Base-by-base conservation (phyloP, 352 stramenopile genomes). In the Phytopythium chamaehyphon region DNA sequence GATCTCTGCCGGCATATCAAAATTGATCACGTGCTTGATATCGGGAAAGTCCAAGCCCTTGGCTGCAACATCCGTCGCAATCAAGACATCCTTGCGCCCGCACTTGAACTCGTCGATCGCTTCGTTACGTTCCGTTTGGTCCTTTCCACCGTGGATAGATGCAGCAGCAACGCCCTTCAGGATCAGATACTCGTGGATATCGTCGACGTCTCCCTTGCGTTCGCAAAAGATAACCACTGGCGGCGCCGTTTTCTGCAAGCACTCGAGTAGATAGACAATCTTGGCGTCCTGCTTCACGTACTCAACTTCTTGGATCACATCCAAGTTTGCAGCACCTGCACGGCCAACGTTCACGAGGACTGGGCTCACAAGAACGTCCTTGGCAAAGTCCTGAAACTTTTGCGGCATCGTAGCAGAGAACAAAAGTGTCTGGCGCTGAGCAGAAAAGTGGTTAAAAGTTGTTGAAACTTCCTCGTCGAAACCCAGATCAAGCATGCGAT, bases 21-120 rank as follows among this genome's bases (percentile, higher is more conserved):
- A 99, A 69, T 99, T 99, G 57, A 99, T 99, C 15, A 99, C 97
- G 68, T 99, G 96, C 70, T 99, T 97, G 63, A 99, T 99, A 65
- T 99, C 93, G 0, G 96, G 88, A 54, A 99, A 99, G 66, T 99
- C 97, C 21, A 99, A 75, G 42, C 97, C 97, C 64, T 99, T 99
- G 19, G 97, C 96, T 3, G 97, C 97, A 21, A 99, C 74, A 72
- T 99, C 97, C 0, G 97, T 99, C 2, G 97, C 96, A 10, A 99
- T 95, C 28, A 99, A 73, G 33, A 99, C 96, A 69, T 99, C 97
- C 64, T 99, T 99, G 12, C 55, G 47, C 7, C 93, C 89, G 21
- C 59, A 66, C 64, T 98, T 98, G 70, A 98, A 99, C 24, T 91
- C 53, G 39, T 88, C 72, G 55, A 99, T 98, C 12, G 96, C 96